Evolutionary conservation across 495 filamentous ascomycete species (phyloP).

Genomic region (Neurospora sp.): DNA sequence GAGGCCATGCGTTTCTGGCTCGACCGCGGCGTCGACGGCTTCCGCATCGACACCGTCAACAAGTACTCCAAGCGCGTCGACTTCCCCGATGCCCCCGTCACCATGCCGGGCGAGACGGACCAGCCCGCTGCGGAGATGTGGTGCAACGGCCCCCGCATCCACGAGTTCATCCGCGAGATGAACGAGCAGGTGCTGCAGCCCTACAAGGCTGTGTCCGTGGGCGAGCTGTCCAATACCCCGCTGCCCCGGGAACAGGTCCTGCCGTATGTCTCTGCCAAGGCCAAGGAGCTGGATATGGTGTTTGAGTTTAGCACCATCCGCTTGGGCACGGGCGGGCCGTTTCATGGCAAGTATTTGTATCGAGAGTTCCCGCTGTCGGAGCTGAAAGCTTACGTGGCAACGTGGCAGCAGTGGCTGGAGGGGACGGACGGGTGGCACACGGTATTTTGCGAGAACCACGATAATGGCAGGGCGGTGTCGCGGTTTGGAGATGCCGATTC

Average conservation of each 20-base stretch:
- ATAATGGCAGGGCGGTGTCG: slow-evolving; percentile 50
- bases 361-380: slow-evolving; percentile 33
- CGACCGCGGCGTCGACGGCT: slow-evolving; percentile 51
- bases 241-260: slow-evolving; percentile 39
- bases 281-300: slow-evolving; percentile 55
- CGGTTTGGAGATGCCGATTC: slow-evolving; percentile 38
- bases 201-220: slow-evolving; percentile 55
- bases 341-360: slow-evolving; percentile 10
- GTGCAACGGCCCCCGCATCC: slow-evolving; percentile 51
- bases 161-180: slow-evolving; percentile 51
- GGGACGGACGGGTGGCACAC: slow-evolving; percentile 56
- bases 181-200: slow-evolving; percentile 42
- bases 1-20: slow-evolving; percentile 57
- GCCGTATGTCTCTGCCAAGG: slow-evolving; percentile 41
- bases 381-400: slow-evolving; percentile 44
- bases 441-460: slow-evolving; percentile 59
- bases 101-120: slow-evolving; percentile 19
- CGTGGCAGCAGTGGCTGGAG: slow-evolving; percentile 52
- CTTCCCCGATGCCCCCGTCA: slow-evolving; percentile 49
- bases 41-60: slow-evolving; percentile 60
- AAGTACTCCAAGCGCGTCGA: slow-evolving; percentile 50
- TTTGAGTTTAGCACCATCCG: slow-evolving; percentile 54
- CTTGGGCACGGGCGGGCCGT: slow-evolving; percentile 38
- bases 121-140: slow-evolving; percentile 41
- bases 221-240: slow-evolving; percentile 53